Evolutionary conservation across 2,329 filamentous ascomycete species (phyloP), one percentile per base, ranked within the genome.

Genomic region (Ramularia endophylla): DNA sequence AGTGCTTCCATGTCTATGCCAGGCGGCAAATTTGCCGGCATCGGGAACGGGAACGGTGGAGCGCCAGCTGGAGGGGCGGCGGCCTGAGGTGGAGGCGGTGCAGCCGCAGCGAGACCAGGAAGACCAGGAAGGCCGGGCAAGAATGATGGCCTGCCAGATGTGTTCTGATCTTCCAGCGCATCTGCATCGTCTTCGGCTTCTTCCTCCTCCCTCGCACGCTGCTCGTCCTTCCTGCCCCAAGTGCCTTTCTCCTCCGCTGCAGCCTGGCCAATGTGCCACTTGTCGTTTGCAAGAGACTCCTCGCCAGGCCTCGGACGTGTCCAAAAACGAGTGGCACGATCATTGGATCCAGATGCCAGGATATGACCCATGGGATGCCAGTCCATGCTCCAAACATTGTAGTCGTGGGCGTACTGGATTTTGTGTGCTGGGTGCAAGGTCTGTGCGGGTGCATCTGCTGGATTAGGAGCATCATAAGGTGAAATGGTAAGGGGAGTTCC

Each of bases 341-440:
- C 92, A 63, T 98, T 97, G 8, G 89, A 95, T 9, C 92, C 92
- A 2, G 90, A 94, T 1, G 89, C 89, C 6, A 98, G 77, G 49
- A 98, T 90, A 60, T 98, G 92, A 19, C 92, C 92, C 0, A 97
- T 74, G 1, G 92, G 92, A 61, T 98, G 92, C 89, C 92, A 98
- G 68, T 95, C 89, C 36, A 98, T 76, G 13, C 89, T 94, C 92
- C 92, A 98, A 51, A 98, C 92, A 13, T 88, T 87, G 61, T 89
- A 94, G 54, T 94, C 86, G 63, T 98, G 92, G 0, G 92, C 92
- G 58, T 83, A 90, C 6, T 85, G 80, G 22, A 95, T 69, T 57
- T 81, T 84, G 69, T 97, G 90, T 3, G 88, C 87, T 2, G 92
- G 92, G 61, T 87, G 87, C 47, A 98, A 86, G n/a, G 87, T 85